Base-by-base conservation (phyloP, 1,139 yeast genomes). In the Arxiozyma bovina region DNA sequence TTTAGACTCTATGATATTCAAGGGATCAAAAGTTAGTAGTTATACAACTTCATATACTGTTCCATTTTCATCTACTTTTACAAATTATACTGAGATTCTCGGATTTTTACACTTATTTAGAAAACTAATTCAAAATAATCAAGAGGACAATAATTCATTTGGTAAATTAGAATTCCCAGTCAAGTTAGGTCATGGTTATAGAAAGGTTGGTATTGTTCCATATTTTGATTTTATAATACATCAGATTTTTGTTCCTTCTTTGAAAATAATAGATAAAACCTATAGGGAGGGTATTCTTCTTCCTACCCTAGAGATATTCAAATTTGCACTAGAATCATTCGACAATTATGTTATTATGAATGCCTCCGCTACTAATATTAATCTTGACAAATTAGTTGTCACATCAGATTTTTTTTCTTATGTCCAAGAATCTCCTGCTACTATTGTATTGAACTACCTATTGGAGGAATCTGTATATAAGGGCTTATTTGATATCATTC, bases 131-230 rank as follows among this genome's bases (percentile, higher is more conserved):
- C 25, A 55, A n/a, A 56, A 78, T 17, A 61, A 80, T 38, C 58
- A 61, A 8, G 70, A 74, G 11, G 61, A 65, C 9, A 59, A 60
- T 1, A 57, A 56, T 52, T 51, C 62, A 49, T 74, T 76, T 59
- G 73, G 77, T 0, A 73, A 74, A 42, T 69, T 75, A 52, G 76
- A 83, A 17, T 87, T 77, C 62, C 96, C 96, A 1, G 67, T 74
- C 9, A 81, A 79, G 54, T 69, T 89, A 34, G 96, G 96, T 0
- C 69, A 68, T 18, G 74, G 76, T 1, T 80, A 83, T 60, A 76
- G 96, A 63, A 79, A 77, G 50, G 71, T 76, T 18, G 96, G 96
- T 2, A 70, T 89, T 12, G 82, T 91, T 82, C 91, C 95, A 3
- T 91, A 90, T 62, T 71, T 87, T 53, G 94, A 88, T 56, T 89